Conservation (phyloP, 1,139 yeast genomes). For the Debaryomyces coudertii region DNA sequence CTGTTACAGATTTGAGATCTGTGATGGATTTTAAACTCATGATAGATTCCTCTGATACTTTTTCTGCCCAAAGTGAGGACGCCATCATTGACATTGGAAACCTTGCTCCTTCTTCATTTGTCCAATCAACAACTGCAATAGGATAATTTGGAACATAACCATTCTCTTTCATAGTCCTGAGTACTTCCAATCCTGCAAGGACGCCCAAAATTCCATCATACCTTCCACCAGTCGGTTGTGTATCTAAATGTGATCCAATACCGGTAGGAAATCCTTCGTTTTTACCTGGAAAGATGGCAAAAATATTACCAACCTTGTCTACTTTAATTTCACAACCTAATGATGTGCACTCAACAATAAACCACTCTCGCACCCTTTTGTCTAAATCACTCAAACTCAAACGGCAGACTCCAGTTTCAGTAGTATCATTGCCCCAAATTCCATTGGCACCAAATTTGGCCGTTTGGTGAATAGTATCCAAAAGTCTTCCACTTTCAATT, state of each 20-base stretch:
- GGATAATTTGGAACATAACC: conserved; percentile 64
- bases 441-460: conserved; percentile 66
- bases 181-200: conserved; percentile 64
- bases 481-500: conserved; percentile 36
- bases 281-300: conserved; percentile 65
- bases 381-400: conserved; percentile 65
- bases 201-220: conserved; percentile 77
- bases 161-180: conserved; percentile 65
- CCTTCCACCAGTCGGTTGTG: conserved; percentile 78
- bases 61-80: conserved; percentile 68
- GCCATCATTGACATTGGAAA: conserved; percentile 70
- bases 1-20: conserved; percentile 54
- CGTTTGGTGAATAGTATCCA: conserved; percentile 63
- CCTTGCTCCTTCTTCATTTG: conserved; percentile 79
- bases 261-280: conserved; percentile 58
- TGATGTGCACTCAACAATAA: conserved; percentile 50
- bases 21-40: conserved; percentile 56
- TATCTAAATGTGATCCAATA: conserved; percentile 74
- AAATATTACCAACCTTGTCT: conserved; percentile 69
- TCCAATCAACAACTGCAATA: conserved; percentile 68
- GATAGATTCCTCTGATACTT: conserved; percentile 47
- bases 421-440: conserved; percentile 56
- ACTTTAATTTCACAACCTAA: conserved; percentile 62
- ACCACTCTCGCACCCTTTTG: conserved; percentile 71
- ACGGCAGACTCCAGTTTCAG: conserved; percentile 65